phyloP scores from a whole-genome alignment of 2,329 filamentous ascomycete genomes.

The Phyllosticta citribraziliensis region DNA sequence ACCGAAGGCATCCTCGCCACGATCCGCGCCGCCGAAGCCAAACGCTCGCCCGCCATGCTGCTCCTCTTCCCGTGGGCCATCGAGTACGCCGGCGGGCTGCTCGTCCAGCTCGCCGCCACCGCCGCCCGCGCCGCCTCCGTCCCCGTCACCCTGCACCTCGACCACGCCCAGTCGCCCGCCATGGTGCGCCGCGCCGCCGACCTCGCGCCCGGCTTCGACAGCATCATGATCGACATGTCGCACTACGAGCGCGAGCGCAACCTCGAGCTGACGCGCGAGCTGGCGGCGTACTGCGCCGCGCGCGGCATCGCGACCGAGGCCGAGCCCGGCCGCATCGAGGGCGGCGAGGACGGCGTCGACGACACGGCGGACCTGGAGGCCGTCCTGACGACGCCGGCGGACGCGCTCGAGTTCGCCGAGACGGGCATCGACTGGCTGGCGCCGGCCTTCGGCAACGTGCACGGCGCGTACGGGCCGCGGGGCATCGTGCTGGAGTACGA shows the following conservation, averaged over 20 bases:
- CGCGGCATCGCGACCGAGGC: constrained; percentile 59
- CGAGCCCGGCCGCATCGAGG: constrained; percentile 60
- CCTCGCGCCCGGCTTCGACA: constrained; percentile 30
- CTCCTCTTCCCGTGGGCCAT: constrained; percentile 68
- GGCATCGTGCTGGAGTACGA: constrained; percentile 48
- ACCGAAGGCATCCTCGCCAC: constrained; percentile 61
- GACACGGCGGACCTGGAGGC: constrained; percentile 55
- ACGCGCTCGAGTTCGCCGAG: constrained; percentile 58
- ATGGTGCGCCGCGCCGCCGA: constrained; percentile 52
- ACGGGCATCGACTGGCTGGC: constrained; percentile 65
- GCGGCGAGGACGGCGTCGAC: constrained; percentile 63
- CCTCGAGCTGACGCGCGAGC: constrained; percentile 49
- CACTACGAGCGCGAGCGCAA: constrained; percentile 63
- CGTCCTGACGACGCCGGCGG: constrained; percentile 55
- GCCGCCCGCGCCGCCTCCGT: constrained; percentile 48
- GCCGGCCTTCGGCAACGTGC: constrained; percentile 65
- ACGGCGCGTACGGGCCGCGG: constrained; percentile 57
- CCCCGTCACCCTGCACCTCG: constrained; percentile 54
- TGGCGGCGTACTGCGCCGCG: constrained; percentile 52
- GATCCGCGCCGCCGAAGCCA: constrained; percentile 58
- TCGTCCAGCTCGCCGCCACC: constrained; percentile 41
- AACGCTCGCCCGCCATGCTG: constrained; percentile 58
- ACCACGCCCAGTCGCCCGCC: constrained; percentile 56
- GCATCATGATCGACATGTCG: constrained; percentile 71
- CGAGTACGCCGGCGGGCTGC: constrained; percentile 48